phyloP scores from a whole-genome alignment of 108 stramenopile species.

The Cyclostephanos tholiformis region DNA sequence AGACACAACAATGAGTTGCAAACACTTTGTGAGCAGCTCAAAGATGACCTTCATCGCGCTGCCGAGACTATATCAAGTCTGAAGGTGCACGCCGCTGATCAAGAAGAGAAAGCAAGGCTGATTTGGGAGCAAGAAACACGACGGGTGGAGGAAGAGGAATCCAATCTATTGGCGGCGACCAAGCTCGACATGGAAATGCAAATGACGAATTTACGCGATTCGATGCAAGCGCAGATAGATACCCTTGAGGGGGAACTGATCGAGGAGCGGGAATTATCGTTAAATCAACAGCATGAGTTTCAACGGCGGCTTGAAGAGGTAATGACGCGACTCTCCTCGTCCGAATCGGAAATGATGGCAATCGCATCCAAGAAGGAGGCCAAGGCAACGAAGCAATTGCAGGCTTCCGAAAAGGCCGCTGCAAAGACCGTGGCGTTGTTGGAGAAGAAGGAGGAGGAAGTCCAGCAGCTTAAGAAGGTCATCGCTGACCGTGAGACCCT shows the following conservation, averaged over 20 bases:
- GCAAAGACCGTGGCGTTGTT: conserved; percentile 47
- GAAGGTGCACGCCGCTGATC: conserved; percentile 29
- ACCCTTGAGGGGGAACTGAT: conserved; percentile 44
- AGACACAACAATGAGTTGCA: conserved; percentile 34
- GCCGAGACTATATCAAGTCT: conserved; percentile 47
- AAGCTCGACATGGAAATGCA: conserved; percentile 46
- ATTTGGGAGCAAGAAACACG: conserved; percentile 32
- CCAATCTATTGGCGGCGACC: conserved; percentile 27
- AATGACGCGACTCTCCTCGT: conserved; percentile 25
- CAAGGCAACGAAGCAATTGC: conserved; percentile 37
- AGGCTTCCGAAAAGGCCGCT: conserved; percentile 48
- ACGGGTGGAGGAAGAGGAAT: conserved; percentile 41
- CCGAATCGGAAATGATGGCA: conserved; percentile 45
- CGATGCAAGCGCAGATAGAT: conserved; percentile 41
- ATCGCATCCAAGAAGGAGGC: conserved; percentile 42
- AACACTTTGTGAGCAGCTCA: conserved; percentile 27
- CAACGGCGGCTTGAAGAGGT: conserved; percentile 46
- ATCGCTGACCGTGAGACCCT: conserved; percentile 35
- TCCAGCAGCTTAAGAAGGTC: conserved; percentile 44
- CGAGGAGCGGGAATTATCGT: conserved; percentile 41
- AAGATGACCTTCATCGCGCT: conserved; percentile 46
- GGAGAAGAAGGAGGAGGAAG: conserved; percentile 49
- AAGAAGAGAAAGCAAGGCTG: conserved; percentile 37
- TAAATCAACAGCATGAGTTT: conserved; percentile 43
- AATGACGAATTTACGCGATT: conserved; percentile 37